Evolutionary conservation across 441 rosid species (phyloP), one percentile per base, ranked within the genome.

Genomic region (Cnidoscolus chayamansa): DNA sequence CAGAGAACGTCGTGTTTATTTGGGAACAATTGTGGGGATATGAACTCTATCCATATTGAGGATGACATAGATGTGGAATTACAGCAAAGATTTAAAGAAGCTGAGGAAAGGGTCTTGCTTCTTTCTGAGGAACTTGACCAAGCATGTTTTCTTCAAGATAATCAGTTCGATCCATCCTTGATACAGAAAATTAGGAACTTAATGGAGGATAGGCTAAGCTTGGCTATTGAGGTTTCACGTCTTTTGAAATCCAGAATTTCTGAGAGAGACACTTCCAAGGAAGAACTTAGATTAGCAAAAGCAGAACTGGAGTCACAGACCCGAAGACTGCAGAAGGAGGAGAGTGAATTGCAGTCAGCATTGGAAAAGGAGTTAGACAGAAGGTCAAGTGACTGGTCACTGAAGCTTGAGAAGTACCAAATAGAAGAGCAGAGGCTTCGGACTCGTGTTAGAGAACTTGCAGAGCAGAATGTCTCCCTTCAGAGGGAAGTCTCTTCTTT

Each of bases 351-450:
- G 84, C 97, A 94, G 78, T 77, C 81, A 48, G 93, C 86, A 48
- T 68, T 95, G 86, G 99, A 95, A 82, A 95, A 90, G 78, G 99
- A 91, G 81, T 83, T 95, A 5, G 99, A 95, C 78, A 90, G 98
- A 88, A 91, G 99, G 83, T 95, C 99, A 35, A 87, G 83, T 76
- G 97, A 91, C 66, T 95, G 98, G 97, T 88, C 93, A 20, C 68
- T 75, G 19, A 95, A 88, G 86, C 90, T 91, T 65, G 89, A 95
- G 82, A 91, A 88, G 66, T 90, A 86, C 75, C 92, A 85, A 55
- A 71, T 75, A 57, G 99, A 95, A 80, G 99, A 95, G 84, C 87
- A 84, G 77, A 93, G 93, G 84, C 95, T 95, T 65, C 89, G 95
- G 56, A 97, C 91, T 70, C 91, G 97, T 40, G 96, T 93, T 63